A percentile compares a stretch with the other conserved stretches of the same genome.
phyloP scores from a whole-genome alignment of 148 eudicot species.

The Cornus kousa region DNA sequence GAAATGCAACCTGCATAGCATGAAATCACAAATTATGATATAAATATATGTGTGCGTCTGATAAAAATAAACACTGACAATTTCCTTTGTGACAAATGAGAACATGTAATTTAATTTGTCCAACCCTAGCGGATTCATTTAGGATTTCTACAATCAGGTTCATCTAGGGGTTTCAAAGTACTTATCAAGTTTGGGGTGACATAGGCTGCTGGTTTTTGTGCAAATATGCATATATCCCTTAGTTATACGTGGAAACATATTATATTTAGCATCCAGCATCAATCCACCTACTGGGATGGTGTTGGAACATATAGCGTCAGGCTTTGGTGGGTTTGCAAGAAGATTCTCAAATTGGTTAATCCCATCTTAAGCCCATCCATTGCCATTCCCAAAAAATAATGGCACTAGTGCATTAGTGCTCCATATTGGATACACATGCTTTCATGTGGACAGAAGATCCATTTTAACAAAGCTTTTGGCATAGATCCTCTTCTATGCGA shows the following conservation, averaged over 20 bases:
- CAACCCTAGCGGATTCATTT: background rate
- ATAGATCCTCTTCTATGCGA: background rate
- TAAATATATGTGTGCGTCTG: background rate
- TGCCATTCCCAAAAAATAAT: background rate
- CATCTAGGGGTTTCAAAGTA: background rate
- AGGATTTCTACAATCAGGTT: background rate
- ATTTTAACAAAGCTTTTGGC: background rate
- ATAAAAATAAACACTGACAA: background rate
- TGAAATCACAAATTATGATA: background rate
- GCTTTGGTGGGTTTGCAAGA: background rate
- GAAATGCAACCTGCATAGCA: conserved; percentile 61
- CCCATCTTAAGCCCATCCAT: background rate
- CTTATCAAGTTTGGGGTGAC: background rate
- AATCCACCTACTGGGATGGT: background rate
- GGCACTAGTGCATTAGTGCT: background rate
- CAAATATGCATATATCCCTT: too few species aligned
- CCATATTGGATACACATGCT: background rate
- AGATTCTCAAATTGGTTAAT: background rate
- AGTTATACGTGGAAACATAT: too few species aligned
- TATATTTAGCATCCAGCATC: background rate
- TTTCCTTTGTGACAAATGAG: background rate
- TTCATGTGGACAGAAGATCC: background rate
- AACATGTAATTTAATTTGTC: background rate
- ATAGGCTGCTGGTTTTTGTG: background rate
- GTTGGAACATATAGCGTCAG: background rate